A percentile compares a stretch with the other conserved stretches of the same genome.
Evolutionary conservation across 1,284 basidiomycete species (phyloP).

Genomic region (Sporisorium graminicola): DNA sequence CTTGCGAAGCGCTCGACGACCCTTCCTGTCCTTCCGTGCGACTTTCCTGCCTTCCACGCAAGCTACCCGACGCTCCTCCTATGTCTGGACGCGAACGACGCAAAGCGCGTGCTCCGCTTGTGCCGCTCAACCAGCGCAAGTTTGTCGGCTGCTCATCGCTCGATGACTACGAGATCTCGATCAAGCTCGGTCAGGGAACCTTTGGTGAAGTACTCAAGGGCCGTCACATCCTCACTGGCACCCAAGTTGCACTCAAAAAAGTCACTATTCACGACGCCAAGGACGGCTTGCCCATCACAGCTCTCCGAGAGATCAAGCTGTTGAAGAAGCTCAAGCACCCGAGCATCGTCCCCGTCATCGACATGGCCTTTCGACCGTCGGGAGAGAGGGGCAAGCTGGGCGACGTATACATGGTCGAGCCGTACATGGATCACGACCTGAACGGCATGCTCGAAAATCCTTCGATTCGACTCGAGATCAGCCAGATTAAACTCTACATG

Average conservation of each 20-base stretch:
- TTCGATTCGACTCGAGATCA: slow-evolving; percentile 60
- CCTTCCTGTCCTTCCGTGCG: slow-evolving; percentile 23
- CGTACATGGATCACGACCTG: slow-evolving; percentile 99
- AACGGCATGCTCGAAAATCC: slow-evolving; percentile 83
- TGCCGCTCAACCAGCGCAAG: slow-evolving; percentile 56
- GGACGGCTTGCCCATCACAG: slow-evolving; percentile 95
- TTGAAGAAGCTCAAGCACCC: slow-evolving; percentile 88
- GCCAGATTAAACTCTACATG: slow-evolving; percentile 92
- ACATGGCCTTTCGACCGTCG: slow-evolving; percentile 79
- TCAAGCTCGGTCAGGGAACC: slow-evolving; percentile 66
- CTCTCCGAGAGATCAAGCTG: slow-evolving; percentile 97
- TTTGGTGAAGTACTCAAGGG: slow-evolving; percentile 70
- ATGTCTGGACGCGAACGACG: slow-evolving; percentile 35
- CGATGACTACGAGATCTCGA: slow-evolving; percentile 63
- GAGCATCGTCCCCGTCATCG: slow-evolving; percentile 86
- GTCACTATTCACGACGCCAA: slow-evolving; percentile 97
- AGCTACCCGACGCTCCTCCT: neutral
- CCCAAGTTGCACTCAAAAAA: slow-evolving; percentile 87
- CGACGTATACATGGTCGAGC: slow-evolving; percentile 93
- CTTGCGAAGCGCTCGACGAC: slow-evolving; percentile 41
- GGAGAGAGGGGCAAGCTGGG: slow-evolving; percentile 72
- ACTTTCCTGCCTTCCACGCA: slow-evolving; percentile 41
- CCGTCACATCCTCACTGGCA: slow-evolving; percentile 72
- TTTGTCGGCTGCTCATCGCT: slow-evolving; percentile 63
- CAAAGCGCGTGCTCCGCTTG: slow-evolving; percentile 31